Percentiles rank a stretch among this genome's conserved stretches.
Evolutionary conservation across 768 basidiomycete genomes (phyloP).

Genomic region (Calocera viscosa): DNA sequence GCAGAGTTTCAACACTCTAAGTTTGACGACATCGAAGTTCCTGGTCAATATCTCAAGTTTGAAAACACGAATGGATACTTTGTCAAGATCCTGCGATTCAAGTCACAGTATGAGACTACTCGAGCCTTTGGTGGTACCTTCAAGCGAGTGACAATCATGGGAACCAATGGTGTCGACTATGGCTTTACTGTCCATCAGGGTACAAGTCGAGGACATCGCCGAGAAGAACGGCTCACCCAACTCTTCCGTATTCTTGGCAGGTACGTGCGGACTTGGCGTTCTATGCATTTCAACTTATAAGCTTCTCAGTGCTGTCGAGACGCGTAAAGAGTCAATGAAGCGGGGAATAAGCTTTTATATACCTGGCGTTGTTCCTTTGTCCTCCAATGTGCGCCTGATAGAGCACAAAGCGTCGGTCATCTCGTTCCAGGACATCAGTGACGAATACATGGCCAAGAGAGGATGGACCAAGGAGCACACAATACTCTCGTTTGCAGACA

Average conservation of each 20-base stretch:
- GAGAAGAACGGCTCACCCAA: constrained; percentile 87
- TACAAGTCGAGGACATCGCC: constrained; percentile 66
- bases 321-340: constrained; percentile 86
- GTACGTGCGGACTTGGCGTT: constrained; percentile 33
- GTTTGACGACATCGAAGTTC: constrained; percentile 94
- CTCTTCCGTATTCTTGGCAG: constrained; percentile 89
- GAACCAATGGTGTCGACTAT: constrained; percentile 76
- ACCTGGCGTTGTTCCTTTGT: constrained; percentile 67
- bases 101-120: constrained; percentile 79
- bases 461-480: constrained; percentile 81
- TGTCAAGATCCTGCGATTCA: constrained; percentile 79
- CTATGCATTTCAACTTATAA: constrained; percentile 10
- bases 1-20: constrained; percentile 97
- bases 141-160: constrained; percentile 82
- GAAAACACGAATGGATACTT: constrained; percentile 90
- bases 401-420: constrained; percentile 88
- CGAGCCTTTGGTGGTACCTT: constrained; percentile 75
- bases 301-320: constrained; percentile 51
- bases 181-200: constrained; percentile 88
- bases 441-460: constrained; percentile 64
- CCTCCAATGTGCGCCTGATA: constrained; percentile 69
- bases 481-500: constrained; percentile 71
- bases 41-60: constrained; percentile 97
- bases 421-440: constrained; percentile 85
- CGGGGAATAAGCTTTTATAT: constrained; percentile 85